phyloP scores from a whole-genome alignment of 495 filamentous ascomycete genomes.

The Penicillium pancosmium region DNA sequence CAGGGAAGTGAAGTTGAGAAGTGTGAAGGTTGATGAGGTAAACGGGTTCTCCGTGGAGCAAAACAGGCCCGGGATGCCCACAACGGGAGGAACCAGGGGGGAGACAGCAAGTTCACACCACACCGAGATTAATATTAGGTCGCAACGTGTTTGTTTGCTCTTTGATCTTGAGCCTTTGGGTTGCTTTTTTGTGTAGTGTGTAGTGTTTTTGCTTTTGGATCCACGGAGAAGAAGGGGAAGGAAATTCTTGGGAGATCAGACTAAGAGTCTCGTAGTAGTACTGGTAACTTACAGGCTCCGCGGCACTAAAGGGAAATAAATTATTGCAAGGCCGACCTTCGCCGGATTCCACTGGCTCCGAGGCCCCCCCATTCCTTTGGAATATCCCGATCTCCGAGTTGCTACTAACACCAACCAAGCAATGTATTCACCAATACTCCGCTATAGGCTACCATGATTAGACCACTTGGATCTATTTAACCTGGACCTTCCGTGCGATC shows the following conservation, averaged over 20 bases:
- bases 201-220: neutral
- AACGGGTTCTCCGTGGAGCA: conserved; percentile 28
- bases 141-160: neutral
- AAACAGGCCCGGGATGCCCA: conserved; percentile 17
- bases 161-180: too few relatives aligned
- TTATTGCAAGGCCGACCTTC: conserved; percentile 24
- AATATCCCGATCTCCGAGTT: conserved; percentile 9
- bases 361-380: neutral
- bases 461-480: neutral
- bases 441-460: neutral
- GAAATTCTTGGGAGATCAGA: neutral
- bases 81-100: conserved; percentile 13
- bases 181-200: too few relatives aligned
- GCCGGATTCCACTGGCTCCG: conserved; percentile 22
- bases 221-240: conserved; percentile 4
- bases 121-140: neutral
- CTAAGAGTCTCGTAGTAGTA: too few relatives aligned
- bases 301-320: conserved; percentile 19
- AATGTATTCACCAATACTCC: neutral
- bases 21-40: conserved; percentile 23
- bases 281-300: neutral
- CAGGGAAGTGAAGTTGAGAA: conserved; percentile 13
- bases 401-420: neutral
- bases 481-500: neutral
- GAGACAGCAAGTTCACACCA: neutral